phyloP scores from a whole-genome alignment of 805 yeast genomes.

The Lipomyces sp. region DNA sequence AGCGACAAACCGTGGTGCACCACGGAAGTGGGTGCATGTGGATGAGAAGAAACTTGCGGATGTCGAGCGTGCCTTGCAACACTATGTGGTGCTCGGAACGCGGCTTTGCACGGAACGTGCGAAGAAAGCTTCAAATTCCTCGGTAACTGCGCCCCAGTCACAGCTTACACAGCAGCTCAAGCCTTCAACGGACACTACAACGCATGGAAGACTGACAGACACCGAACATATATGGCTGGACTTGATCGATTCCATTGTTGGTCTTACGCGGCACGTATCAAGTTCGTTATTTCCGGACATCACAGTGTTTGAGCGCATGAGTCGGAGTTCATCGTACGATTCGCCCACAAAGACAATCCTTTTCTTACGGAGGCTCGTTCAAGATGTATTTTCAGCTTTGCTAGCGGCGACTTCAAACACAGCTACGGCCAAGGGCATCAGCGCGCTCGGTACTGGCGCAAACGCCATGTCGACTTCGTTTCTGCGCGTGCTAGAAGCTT shows the following conservation, averaged over 20 bases:
- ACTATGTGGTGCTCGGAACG: conserved; percentile 25
- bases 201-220: conserved; percentile 9
- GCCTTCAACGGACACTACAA: not conserved
- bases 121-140: not conserved
- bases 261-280: conserved; percentile 26
- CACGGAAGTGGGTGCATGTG: conserved; percentile 20
- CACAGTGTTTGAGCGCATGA: conserved; percentile 21
- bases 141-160: not conserved
- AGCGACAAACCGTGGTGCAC: conserved; percentile 7
- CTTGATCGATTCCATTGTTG: conserved; percentile 25
- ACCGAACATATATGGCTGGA: conserved; percentile 26
- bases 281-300: conserved; percentile 24
- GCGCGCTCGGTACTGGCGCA: not conserved
- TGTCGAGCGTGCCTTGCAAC: conserved; percentile 21
- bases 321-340: conserved; percentile 24
- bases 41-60: conserved; percentile 24
- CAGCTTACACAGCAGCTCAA: not conserved
- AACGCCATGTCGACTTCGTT: conserved; percentile 13
- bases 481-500: conserved; percentile 24
- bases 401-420: conserved; percentile 25
- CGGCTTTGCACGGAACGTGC: conserved; percentile 26
- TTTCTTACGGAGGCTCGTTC: conserved; percentile 27
- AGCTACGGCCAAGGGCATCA: conserved; percentile 3
- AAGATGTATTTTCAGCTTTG: conserved; percentile 30
- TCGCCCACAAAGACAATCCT: conserved; percentile 27